Evolutionary conservation across 306 rosid genomes (phyloP).

Genomic region (Sicyos edulis): DNA sequence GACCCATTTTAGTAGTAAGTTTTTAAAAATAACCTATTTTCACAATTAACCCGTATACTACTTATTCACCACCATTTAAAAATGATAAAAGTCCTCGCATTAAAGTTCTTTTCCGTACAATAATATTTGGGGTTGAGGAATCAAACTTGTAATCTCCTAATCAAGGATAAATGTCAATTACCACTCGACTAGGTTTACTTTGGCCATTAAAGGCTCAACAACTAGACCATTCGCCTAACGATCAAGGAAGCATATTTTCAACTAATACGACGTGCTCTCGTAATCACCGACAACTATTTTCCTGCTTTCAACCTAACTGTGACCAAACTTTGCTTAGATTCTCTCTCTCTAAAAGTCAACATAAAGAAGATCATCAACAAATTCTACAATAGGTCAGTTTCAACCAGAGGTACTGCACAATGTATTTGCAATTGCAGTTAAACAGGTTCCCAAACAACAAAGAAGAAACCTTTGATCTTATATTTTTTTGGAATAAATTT

Average conservation of each 20-base stretch:
- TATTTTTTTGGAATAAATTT: slow-evolving; percentile 21
- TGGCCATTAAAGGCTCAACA: neutral
- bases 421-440: slow-evolving; percentile 14
- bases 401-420: neutral
- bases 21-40: no score
- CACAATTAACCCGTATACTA: neutral
- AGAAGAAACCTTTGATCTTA: slow-evolving; percentile 12
- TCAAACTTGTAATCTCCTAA: no score
- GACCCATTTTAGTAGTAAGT: no score
- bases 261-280: neutral
- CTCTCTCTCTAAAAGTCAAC: neutral
- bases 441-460: slow-evolving; percentile 3
- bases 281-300: neutral
- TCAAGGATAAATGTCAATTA: no score
- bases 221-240: neutral
- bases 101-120: no score
- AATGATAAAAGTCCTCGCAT: no score
- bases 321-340: no score
- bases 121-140: no score
- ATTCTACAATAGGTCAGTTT: slow-evolving; percentile 7
- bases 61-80: neutral
- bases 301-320: no score
- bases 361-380: slow-evolving; percentile 7
- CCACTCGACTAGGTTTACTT: no score
- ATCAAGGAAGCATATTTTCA: neutral